Conservation (phyloP, 2,329 filamentous ascomycete species). For the Epichloe amarillans region DNA sequence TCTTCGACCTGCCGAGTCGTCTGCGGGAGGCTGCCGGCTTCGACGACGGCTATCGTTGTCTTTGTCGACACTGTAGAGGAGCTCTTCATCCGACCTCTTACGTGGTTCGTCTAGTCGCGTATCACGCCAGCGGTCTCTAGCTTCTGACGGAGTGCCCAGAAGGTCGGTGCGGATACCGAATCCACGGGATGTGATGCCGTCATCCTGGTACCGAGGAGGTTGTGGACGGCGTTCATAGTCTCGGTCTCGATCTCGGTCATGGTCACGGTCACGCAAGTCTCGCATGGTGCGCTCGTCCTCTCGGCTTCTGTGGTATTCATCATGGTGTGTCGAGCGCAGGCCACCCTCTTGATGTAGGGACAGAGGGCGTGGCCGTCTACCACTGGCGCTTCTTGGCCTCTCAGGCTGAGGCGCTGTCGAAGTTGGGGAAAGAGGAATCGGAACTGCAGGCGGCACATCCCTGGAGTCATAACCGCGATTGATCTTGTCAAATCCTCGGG, state of each 20-base stretch:
- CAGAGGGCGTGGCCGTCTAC: slow-evolving; percentile 27
- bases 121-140: slow-evolving; percentile 24
- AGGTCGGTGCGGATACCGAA: slow-evolving; percentile 37
- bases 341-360: slow-evolving; percentile 40
- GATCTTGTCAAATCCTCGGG: slow-evolving; percentile 58
- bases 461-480: slow-evolving; percentile 37
- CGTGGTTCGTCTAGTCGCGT: slow-evolving; percentile 16
- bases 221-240: slow-evolving; percentile 21
- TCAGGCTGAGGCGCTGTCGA: slow-evolving; percentile 9
- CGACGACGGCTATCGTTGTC: slow-evolving; percentile 18
- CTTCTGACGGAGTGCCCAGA: slow-evolving; percentile 26
- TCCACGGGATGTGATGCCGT: slow-evolving; percentile 32
- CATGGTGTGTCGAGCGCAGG: slow-evolving; percentile 28
- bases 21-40: slow-evolving; percentile 11
- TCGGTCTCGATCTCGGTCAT: slow-evolving; percentile 9
- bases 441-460: slow-evolving; percentile 29
- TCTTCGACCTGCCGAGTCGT: slow-evolving; percentile 17
- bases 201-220: slow-evolving; percentile 29
- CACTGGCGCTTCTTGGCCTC: slow-evolving; percentile 7
- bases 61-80: slow-evolving; percentile 14
- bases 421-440: slow-evolving; percentile 24
- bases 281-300: slow-evolving; percentile 33
- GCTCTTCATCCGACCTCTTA: slow-evolving; percentile 19
- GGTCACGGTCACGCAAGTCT: slow-evolving; percentile 26
- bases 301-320: slow-evolving; percentile 34